These are phyloP conservation scores for Paramarasmius palmivorus DNA, from an alignment of 1,284 basidiomycete genomes.

Conservation along the genomic window DNA sequence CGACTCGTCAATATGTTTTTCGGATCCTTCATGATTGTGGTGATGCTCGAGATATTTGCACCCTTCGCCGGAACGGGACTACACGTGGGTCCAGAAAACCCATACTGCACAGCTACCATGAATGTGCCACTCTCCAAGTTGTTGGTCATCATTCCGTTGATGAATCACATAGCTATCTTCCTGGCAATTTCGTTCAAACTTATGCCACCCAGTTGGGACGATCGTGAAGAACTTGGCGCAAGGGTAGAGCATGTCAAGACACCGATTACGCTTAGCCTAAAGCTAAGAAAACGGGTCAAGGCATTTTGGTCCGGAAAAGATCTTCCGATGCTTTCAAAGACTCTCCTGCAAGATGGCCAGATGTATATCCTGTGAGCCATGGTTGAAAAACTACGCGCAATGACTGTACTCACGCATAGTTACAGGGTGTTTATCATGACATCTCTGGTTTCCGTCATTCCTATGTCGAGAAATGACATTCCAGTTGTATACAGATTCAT, in stretches of 20 bases:
- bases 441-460: background rate
- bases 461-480: background rate
- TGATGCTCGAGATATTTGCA: background rate
- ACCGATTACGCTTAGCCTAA: background rate
- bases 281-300: background rate
- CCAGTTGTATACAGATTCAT: background rate
- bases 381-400: background rate
- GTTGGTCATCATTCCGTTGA: background rate
- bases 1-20: background rate
- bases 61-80: background rate
- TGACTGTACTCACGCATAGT: background rate
- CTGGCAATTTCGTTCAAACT: background rate
- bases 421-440: background rate
- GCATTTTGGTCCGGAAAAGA: too few relatives aligned
- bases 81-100: background rate
- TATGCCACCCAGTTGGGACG: background rate
- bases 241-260: too few relatives aligned
- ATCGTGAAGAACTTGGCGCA: background rate
- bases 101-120: background rate
- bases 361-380: background rate
- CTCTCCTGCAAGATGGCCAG: background rate
- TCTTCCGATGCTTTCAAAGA: background rate
- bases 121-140: background rate
- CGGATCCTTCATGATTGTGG: background rate
- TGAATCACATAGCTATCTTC: background rate